Conservation (phyloP, 495 filamentous ascomycete genomes). For the Apodospora peruviana region DNA sequence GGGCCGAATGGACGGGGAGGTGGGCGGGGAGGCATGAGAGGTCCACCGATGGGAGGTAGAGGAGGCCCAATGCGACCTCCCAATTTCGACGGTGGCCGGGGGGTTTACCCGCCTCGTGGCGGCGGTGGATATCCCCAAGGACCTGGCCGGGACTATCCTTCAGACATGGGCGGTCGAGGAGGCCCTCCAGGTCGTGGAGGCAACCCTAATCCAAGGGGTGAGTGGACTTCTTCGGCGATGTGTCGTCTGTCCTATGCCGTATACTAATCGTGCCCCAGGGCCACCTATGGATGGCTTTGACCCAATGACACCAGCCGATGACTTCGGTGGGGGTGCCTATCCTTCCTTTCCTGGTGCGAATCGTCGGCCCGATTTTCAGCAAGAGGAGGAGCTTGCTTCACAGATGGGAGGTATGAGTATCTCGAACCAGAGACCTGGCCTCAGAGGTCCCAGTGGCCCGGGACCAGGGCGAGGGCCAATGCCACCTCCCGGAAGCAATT, state of each 20-base stretch:
- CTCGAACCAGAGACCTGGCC: slow-evolving; percentile 34
- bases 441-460: slow-evolving; percentile 21
- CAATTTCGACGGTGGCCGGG: slow-evolving; percentile 26
- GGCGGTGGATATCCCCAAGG: slow-evolving; percentile 26
- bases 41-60: slow-evolving; percentile 35
- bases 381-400: slow-evolving; percentile 43
- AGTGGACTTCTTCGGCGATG: too few species aligned
- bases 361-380: slow-evolving; percentile 38
- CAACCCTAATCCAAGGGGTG: too few species aligned
- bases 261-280: too few species aligned
- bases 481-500: slow-evolving; percentile 23
- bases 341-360: slow-evolving; percentile 55
- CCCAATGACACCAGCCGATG: slow-evolving; percentile 35
- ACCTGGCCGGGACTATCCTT: slow-evolving; percentile 31
- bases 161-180: slow-evolving; percentile 30
- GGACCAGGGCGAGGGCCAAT: slow-evolving; percentile 27
- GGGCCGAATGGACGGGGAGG: slow-evolving; percentile 22
- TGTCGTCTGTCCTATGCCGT: too few species aligned
- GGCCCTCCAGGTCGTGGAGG: slow-evolving; percentile 33
- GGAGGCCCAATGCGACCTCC: slow-evolving; percentile 37
- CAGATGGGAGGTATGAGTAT: slow-evolving; percentile 57
- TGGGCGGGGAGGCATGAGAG: slow-evolving; percentile 14
- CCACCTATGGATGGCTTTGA: slow-evolving; percentile 20
- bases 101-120: slow-evolving; percentile 26
- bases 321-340: slow-evolving; percentile 61